A percentile compares a stretch with the other conserved stretches of the same genome.
These are phyloP conservation scores for Angophora floribunda DNA, from an alignment of 345 rosid genomes.

Conservation along the genomic window DNA sequence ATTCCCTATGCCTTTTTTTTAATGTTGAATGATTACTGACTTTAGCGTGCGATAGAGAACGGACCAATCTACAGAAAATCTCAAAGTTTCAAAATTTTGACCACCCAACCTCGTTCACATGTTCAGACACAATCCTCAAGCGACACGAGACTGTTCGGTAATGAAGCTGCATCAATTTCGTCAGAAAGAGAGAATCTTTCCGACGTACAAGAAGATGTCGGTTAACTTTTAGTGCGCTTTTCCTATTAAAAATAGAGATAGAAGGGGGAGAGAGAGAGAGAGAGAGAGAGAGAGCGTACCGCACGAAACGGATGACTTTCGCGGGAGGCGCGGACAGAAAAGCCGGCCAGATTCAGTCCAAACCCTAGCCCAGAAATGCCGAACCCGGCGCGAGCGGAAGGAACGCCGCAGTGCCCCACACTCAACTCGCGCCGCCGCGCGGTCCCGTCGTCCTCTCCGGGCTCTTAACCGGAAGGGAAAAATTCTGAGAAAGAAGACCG, in stretches of 20 bases:
- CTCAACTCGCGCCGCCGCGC: not conserved
- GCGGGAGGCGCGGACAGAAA: not conserved
- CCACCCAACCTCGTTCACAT: not conserved
- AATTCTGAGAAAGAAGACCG: not conserved
- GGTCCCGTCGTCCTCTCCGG: not conserved
- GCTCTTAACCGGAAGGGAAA: not conserved
- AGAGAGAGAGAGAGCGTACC: not conserved
- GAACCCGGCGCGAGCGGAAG: not conserved
- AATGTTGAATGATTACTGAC: not conserved
- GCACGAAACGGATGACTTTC: not conserved
- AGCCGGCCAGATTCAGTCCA: not conserved
- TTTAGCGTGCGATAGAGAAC: not conserved
- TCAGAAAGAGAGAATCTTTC: not conserved
- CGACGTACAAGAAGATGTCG: not conserved
- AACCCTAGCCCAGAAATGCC: not conserved
- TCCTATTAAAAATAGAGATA: not conserved
- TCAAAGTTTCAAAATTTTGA: not conserved
- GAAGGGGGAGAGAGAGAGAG: not conserved
- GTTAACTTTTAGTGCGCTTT: not conserved
- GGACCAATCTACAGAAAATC: not conserved
- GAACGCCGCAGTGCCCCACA: not conserved
- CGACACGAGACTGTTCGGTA: not conserved
- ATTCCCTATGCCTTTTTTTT: not conserved
- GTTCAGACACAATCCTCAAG: not conserved
- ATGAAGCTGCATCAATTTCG: not conserved